Evolutionary conservation across 345 rosid species (phyloP).

Genomic region (Microcos paniculata): DNA sequence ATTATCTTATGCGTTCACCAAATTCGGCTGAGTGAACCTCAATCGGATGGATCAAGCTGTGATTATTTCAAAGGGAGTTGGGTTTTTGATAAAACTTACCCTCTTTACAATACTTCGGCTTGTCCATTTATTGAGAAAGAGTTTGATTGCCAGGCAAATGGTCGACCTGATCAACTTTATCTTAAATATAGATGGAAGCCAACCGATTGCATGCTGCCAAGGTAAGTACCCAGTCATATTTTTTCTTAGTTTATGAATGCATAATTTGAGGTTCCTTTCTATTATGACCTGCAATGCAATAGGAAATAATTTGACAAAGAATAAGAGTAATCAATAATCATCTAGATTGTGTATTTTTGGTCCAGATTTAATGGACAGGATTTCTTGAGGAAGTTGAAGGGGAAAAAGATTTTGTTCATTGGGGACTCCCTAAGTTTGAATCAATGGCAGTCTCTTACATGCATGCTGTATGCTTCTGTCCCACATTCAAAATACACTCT

Average conservation of each 20-base stretch:
- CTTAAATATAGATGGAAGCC: slow-evolving; percentile 62
- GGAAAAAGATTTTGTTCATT: slow-evolving; percentile 69
- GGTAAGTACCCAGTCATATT: slow-evolving; percentile 24
- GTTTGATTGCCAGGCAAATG: slow-evolving; percentile 55
- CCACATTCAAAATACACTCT: slow-evolving; percentile 42
- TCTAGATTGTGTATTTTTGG: background rate
- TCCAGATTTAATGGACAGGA: slow-evolving; percentile 55
- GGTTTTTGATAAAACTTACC: slow-evolving; percentile 38
- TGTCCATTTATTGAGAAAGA: slow-evolving; percentile 54
- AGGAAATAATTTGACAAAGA: background rate
- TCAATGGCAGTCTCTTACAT: slow-evolving; percentile 74
- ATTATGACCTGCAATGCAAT: background rate
- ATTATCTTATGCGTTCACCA: background rate
- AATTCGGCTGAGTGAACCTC: slow-evolving; percentile 8
- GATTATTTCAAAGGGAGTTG: slow-evolving; percentile 45
- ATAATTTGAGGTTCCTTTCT: background rate
- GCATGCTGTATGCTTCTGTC: slow-evolving; percentile 64
- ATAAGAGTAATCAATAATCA: background rate
- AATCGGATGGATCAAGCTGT: slow-evolving; percentile 14
- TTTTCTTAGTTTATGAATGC: background rate
- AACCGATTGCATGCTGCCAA: slow-evolving; percentile 36
- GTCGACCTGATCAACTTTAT: slow-evolving; percentile 48
- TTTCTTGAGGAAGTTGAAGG: slow-evolving; percentile 45
- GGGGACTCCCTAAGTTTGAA: slow-evolving; percentile 87
- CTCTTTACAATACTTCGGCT: slow-evolving; percentile 34